These are phyloP conservation scores for Septoria linicola DNA, from an alignment of 2,329 filamentous ascomycete genomes.

Conservation along the genomic window DNA sequence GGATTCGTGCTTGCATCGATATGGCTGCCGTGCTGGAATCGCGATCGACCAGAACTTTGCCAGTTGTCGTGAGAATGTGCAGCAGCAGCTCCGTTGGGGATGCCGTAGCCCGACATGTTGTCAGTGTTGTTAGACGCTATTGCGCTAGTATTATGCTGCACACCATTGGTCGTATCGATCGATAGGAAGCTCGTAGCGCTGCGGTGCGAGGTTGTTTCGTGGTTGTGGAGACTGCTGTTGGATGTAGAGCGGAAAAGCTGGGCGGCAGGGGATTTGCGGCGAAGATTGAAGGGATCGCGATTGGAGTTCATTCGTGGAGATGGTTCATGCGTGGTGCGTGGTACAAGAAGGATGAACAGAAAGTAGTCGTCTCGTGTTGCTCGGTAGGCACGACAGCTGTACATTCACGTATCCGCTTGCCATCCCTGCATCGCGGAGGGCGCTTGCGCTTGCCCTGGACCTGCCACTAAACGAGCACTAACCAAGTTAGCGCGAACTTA, in stretches of 20 bases:
- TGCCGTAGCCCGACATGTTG: constrained; percentile 27
- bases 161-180: constrained; percentile 9
- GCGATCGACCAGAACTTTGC: constrained; percentile 23
- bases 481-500: not conserved
- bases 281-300: constrained; percentile 49
- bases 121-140: constrained; percentile 15
- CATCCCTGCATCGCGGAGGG: not conserved
- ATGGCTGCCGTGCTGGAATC: constrained; percentile 20
- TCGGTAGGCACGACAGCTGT: not conserved
- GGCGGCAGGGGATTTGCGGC: constrained; percentile 31
- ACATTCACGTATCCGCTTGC: not conserved
- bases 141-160: not conserved
- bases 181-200: constrained; percentile 3
- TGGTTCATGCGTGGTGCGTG: not conserved
- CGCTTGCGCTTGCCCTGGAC: no score
- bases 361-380: not conserved
- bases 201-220: constrained; percentile 9
- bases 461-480: not conserved
- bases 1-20: constrained; percentile 23
- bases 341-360: not conserved
- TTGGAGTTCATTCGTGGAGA: constrained; percentile 42
- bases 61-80: constrained; percentile 19
- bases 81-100: constrained; percentile 21
- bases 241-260: constrained; percentile 22
- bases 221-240: constrained; percentile 4